A percentile compares a stretch with the other conserved stretches of the same genome.
Conservation (phyloP, 2,329 filamentous ascomycete species). For the Cadophora sp. region DNA sequence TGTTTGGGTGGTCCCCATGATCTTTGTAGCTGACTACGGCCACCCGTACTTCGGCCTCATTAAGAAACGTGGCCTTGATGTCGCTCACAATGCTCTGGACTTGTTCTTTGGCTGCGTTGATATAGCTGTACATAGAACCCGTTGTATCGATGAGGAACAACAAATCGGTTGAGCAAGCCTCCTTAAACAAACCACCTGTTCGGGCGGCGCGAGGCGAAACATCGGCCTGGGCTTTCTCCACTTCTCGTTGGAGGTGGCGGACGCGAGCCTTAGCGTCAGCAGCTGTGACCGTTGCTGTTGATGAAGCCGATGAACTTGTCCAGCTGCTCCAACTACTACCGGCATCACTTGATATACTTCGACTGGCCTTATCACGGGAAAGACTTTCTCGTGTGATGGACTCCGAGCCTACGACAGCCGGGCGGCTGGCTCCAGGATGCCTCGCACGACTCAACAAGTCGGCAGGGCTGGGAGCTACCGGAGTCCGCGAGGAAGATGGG, state of each 20-base stretch:
- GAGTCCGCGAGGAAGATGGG: neutral
- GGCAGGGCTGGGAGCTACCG: neutral
- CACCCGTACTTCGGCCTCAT: slow-evolving; percentile 47
- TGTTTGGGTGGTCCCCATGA: slow-evolving; percentile 40
- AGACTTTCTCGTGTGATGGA: neutral
- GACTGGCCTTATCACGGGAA: neutral
- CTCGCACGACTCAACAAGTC: neutral
- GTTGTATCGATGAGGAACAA: slow-evolving; percentile 50
- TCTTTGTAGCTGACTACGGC: slow-evolving; percentile 49
- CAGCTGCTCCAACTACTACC: neutral
- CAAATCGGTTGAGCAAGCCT: slow-evolving; percentile 47
- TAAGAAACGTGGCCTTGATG: slow-evolving; percentile 44
- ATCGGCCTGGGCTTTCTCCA: slow-evolving; percentile 25
- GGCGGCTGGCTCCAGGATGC: neutral
- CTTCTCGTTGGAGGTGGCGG: slow-evolving; percentile 21
- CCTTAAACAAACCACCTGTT: slow-evolving; percentile 44
- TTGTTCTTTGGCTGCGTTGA: slow-evolving; percentile 47
- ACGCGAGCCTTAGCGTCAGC: slow-evolving; percentile 18
- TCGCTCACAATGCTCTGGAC: slow-evolving; percentile 47
- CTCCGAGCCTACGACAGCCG: neutral
- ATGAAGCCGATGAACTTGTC: neutral
- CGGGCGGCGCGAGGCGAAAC: slow-evolving; percentile 31
- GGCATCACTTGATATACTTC: neutral
- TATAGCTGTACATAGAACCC: slow-evolving; percentile 45
- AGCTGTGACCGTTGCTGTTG: neutral